Base-by-base conservation (phyloP, 768 basidiomycete species). In the Russula abietina region DNA sequence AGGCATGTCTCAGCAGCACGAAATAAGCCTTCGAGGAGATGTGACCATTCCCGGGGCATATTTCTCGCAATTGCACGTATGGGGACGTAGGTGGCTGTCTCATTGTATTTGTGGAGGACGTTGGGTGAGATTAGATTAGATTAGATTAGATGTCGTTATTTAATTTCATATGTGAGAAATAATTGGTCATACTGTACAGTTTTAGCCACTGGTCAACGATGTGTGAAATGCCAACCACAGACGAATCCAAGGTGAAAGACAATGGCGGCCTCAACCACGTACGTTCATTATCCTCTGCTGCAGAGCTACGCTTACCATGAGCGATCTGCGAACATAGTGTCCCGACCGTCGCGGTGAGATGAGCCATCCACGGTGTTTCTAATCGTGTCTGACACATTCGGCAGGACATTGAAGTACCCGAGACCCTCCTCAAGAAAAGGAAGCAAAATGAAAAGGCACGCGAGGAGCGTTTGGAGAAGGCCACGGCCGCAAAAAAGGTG, bases 361-460 rank as follows among this genome's bases (percentile, higher is more conserved):
- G 48, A 24, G 11, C 58, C 41, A 16, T 39, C 41, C 11, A 60
- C 33, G 49, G 46, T 53, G 26, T 46, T 46, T 60, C n/a, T 22
- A 2, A 33, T 39, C 49, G 56, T 51, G 53, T 59, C 65, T 66
- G 53, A 62, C 43, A 43, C 33, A 55, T 46, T 11, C 30, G 55
- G 65, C 71, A 93, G 91, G 85, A 87, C 73, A 87, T 97, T 75
- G 90, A 95, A 85, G 95, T 96, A 79, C 95, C 95, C 76, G 95
- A 97, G 88, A 98, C 95, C 74, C 87, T 98, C 81, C 92, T 98
- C 81, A 98, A 97, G 86, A 98, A 96, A 83, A 88, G 95, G 80
- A 94, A 95, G 81, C 90, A 93, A 80, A 95, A 87, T 73, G 93
- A 96, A 82, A 95, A 95, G 82, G 89, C 88, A 67, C 83, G 93